These are phyloP conservation scores for Coemansia sp. DNA, from an alignment of 192 early-diverging fungal species.

Conservation along the genomic window DNA sequence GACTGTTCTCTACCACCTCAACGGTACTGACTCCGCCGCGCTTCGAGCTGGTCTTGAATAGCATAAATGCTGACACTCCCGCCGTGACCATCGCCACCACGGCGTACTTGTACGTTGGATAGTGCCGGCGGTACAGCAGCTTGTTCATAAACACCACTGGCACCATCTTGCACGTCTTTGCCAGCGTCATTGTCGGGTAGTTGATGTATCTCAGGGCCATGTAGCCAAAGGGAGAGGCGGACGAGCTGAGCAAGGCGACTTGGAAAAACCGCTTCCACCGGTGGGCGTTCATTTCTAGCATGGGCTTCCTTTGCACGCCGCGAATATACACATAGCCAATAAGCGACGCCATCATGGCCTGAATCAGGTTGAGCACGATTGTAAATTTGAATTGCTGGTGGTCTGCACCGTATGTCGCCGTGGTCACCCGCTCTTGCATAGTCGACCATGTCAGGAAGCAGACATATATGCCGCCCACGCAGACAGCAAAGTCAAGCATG, in stretches of 20 bases:
- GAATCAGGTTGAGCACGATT: conserved; percentile 88
- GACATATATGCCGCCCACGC: conserved; percentile 84
- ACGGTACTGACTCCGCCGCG: not conserved
- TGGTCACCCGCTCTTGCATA: conserved; percentile 92
- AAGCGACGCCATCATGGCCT: conserved; percentile 75
- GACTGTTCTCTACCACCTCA: conserved; percentile 60
- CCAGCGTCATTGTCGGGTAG: conserved; percentile 96
- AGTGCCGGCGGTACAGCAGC: conserved; percentile 84
- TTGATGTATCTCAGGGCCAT: conserved; percentile 91
- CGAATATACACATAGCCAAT: conserved; percentile 78
- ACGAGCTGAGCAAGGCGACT: conserved; percentile 73
- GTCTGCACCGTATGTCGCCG: conserved; percentile 73
- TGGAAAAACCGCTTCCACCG: conserved; percentile 70
- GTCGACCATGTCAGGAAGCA: conserved; percentile 98
- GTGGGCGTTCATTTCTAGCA: conserved; percentile 47
- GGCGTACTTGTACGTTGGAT: conserved; percentile 86
- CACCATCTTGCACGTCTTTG: conserved; percentile 95
- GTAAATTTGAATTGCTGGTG: conserved; percentile 81
- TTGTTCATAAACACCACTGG: conserved; percentile 97
- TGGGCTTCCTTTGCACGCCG: conserved; percentile 54
- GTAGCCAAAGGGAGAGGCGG: conserved; percentile 92
- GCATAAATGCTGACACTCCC: conserved; percentile 94
- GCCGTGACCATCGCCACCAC: conserved; percentile 86
- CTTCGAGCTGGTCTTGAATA: conserved; percentile 63
- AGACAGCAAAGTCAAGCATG: conserved; percentile 68